Conservation (phyloP, 192 early-diverging fungal species). For the Kappamyces sp. region DNA sequence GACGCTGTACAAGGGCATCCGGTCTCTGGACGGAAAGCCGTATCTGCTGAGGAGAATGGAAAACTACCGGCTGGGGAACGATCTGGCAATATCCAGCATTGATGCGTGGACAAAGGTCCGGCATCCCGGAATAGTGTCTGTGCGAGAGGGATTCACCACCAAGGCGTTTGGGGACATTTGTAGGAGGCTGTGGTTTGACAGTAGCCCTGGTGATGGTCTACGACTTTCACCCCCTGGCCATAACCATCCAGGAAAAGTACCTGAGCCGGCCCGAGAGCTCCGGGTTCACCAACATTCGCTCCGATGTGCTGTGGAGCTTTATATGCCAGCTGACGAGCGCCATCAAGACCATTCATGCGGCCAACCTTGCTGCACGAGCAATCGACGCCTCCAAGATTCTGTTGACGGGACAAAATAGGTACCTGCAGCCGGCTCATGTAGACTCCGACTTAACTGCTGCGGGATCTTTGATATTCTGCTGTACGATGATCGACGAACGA, state of each 20-base stretch:
- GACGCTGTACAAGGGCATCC: constrained; percentile 75
- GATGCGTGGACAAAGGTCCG: constrained; percentile 80
- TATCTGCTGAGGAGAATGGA: constrained; percentile 81
- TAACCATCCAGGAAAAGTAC: constrained; percentile 63
- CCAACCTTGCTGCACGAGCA: constrained; percentile 69
- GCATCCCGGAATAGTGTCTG: constrained; percentile 76
- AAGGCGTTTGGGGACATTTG: constrained; percentile 91
- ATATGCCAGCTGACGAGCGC: constrained; percentile 72
- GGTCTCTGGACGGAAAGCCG: constrained; percentile 75
- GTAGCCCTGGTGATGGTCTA: constrained; percentile 93
- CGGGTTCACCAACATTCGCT: constrained; percentile 39
- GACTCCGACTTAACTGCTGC: constrained; percentile 28
- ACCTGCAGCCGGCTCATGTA: background rate
- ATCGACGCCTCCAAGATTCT: constrained; percentile 81
- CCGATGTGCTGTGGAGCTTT: constrained; percentile 74
- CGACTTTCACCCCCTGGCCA: constrained; percentile 84
- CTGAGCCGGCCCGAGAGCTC: constrained; percentile 36
- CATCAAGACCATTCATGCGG: constrained; percentile 73
- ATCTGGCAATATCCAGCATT: constrained; percentile 71
- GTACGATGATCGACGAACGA: constrained; percentile 62
- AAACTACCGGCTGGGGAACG: constrained; percentile 69
- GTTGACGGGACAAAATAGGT: constrained; percentile 78
- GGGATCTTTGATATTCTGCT: constrained; percentile 65
- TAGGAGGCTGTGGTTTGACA: constrained; percentile 32
- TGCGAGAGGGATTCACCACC: constrained; percentile 93